Conservation (phyloP, 768 basidiomycete genomes). For the Rhodosporidiobolus sp. region DNA sequence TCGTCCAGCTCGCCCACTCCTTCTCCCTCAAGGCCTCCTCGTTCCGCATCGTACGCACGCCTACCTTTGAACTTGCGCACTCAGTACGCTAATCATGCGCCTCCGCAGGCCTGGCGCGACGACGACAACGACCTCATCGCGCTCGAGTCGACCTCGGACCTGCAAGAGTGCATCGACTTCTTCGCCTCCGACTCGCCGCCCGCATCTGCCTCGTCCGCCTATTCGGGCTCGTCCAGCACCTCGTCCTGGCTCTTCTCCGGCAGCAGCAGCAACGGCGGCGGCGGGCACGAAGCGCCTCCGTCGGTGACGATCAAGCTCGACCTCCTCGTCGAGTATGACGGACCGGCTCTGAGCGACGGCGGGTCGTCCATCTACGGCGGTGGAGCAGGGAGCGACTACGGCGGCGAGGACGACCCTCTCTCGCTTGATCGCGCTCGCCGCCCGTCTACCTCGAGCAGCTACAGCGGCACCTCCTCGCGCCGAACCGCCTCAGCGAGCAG, state of each 20-base stretch:
- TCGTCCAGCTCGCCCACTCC: not conserved
- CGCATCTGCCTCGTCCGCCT: not conserved
- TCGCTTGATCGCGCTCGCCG: no score
- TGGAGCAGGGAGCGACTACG: no score
- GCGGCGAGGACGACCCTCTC: no score
- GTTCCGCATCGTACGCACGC: not conserved
- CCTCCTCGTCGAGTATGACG: constrained; percentile 8
- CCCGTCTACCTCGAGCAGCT: no score
- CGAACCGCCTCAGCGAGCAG: not conserved
- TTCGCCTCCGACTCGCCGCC: not conserved
- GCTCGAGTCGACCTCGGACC: not conserved
- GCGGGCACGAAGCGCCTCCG: not conserved
- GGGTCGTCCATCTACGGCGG: not conserved
- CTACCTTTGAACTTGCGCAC: not conserved
- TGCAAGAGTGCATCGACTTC: constrained; percentile 8
- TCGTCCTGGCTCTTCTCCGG: not conserved
- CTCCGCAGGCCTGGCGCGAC: not conserved
- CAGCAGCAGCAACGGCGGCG: not conserved
- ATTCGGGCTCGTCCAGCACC: no score
- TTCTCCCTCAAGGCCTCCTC: constrained; percentile 6
- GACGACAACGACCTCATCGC: constrained; percentile 22
- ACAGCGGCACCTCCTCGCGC: not conserved
- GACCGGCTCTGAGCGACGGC: not conserved
- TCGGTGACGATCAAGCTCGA: constrained; percentile 6
- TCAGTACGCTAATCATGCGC: not conserved